Percentiles rank a stretch among this genome's conserved stretches.
Conservation (phyloP, 1,139 yeast genomes). For the Kodamaea plutei region DNA sequence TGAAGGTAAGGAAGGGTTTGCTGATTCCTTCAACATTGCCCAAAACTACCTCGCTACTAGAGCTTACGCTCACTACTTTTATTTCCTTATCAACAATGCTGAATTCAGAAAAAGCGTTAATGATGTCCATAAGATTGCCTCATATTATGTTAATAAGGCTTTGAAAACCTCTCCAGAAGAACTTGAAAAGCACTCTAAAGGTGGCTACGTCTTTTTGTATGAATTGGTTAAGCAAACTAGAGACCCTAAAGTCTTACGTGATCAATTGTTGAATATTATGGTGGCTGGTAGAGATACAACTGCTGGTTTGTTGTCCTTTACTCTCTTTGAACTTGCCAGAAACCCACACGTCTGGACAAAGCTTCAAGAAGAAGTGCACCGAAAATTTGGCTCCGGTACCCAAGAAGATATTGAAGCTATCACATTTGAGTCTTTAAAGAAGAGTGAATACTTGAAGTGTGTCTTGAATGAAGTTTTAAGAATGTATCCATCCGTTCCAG, state of each 20-base stretch:
- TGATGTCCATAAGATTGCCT: slow-evolving; percentile 33
- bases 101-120: slow-evolving; percentile 29
- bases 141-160: slow-evolving; percentile 21
- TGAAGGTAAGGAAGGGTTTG: slow-evolving; percentile 37
- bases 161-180: slow-evolving; percentile 22
- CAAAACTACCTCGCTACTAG: slow-evolving; percentile 38
- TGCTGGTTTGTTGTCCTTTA: slow-evolving; percentile 49
- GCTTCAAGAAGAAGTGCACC: slow-evolving; percentile 36
- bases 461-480: slow-evolving; percentile 23
- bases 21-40: slow-evolving; percentile 39
- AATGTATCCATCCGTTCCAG: slow-evolving; percentile 26
- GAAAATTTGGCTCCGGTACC: slow-evolving; percentile 28
- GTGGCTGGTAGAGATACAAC: slow-evolving; percentile 60
- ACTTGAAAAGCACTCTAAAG: slow-evolving; percentile 28
- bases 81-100: slow-evolving; percentile 27
- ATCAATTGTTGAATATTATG: slow-evolving; percentile 48
- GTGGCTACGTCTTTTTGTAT: slow-evolving; percentile 48
- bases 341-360: slow-evolving; percentile 36
- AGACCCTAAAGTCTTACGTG: slow-evolving; percentile 46
- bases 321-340: slow-evolving; percentile 43
- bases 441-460: slow-evolving; percentile 23
- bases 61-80: slow-evolving; percentile 31
- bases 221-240: slow-evolving; percentile 49
- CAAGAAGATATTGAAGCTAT: slow-evolving; percentile 14
- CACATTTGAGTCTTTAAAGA: slow-evolving; percentile 22